Percentiles rank a stretch among this genome's conserved stretches.
These are phyloP conservation scores for Geosmithia putterillii DNA, from an alignment of 2,329 filamentous ascomycete genomes.

Conservation along the genomic window DNA sequence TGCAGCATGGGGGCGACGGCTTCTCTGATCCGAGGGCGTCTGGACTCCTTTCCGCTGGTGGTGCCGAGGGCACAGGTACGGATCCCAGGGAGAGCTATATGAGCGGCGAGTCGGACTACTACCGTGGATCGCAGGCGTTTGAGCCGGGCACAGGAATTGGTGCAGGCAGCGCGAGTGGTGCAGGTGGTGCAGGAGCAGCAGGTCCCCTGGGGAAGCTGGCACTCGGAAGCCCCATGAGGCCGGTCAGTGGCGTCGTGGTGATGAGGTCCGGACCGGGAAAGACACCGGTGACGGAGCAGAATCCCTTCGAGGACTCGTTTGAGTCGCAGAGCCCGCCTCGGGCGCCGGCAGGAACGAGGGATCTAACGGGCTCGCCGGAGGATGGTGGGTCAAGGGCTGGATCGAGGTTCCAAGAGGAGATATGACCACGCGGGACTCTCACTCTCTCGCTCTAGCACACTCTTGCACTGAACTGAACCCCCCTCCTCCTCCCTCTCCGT, in stretches of 20 bases:
- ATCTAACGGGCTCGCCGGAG: no score
- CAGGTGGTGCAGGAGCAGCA: no score
- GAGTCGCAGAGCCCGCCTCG: slow-evolving; percentile 9
- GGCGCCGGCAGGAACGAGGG: slow-evolving; percentile 13
- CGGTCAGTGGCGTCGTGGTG: slow-evolving; percentile 46
- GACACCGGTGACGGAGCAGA: slow-evolving; percentile 45
- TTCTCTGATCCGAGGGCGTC: slow-evolving; percentile 39
- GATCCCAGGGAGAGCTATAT: slow-evolving; percentile 27
- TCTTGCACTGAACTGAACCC: no score
- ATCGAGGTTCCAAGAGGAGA: slow-evolving; percentile 26
- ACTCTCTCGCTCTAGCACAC: no score
- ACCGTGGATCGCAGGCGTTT: slow-evolving; percentile 38
- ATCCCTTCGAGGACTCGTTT: slow-evolving; percentile 29
- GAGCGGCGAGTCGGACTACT: slow-evolving; percentile 39
- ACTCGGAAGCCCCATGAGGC: slow-evolving; percentile 45
- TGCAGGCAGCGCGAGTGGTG: no score
- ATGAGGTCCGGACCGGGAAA: slow-evolving; percentile 54
- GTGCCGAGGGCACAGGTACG: no score
- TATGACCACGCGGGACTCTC: slow-evolving; percentile 22
- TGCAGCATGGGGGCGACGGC: slow-evolving; percentile 50
- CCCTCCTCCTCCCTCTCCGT: no score
- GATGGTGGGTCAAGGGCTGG: slow-evolving; percentile 19
- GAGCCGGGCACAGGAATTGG: no score
- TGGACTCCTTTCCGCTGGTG: no score
- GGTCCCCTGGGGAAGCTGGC: slow-evolving; percentile 26